Evolutionary conservation across 345 rosid species (phyloP).

Genomic region (Melaleuca alternifolia): DNA sequence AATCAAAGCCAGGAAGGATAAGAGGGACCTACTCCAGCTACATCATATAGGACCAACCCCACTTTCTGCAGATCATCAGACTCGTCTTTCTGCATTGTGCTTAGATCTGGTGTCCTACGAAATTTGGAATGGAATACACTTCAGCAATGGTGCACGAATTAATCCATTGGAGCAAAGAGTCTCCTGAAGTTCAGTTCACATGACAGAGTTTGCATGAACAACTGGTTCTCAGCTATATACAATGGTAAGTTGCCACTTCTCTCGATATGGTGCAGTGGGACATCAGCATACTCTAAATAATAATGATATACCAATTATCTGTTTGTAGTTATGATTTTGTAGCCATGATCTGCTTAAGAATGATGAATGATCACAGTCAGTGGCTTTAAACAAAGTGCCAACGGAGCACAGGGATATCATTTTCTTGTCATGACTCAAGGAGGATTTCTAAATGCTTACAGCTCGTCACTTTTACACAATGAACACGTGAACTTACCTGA

Average conservation of each 20-base stretch:
- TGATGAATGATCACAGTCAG: neutral
- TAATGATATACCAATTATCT: neutral
- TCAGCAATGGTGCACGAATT: neutral
- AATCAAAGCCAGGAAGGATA: neutral
- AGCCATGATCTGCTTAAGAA: neutral
- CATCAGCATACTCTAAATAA: neutral
- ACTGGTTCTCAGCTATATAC: neutral
- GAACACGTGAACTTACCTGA: conserved; percentile 21
- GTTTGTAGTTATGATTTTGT: neutral
- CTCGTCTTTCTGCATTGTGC: conserved; percentile 59
- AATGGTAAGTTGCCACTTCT: neutral
- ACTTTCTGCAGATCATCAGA: conserved; percentile 53
- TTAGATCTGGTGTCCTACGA: conserved; percentile 52
- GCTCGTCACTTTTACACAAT: neutral
- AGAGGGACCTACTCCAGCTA: conserved; percentile 29
- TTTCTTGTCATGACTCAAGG: neutral
- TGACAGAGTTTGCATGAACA: neutral
- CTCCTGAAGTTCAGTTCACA: neutral
- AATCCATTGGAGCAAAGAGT: neutral
- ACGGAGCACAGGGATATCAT: neutral
- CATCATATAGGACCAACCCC: conserved; percentile 42
- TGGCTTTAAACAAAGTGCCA: neutral
- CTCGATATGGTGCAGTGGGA: neutral
- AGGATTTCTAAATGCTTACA: neutral
- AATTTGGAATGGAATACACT: neutral